phyloP scores from a whole-genome alignment of 345 rosid species.

The Camelina neglecta region DNA sequence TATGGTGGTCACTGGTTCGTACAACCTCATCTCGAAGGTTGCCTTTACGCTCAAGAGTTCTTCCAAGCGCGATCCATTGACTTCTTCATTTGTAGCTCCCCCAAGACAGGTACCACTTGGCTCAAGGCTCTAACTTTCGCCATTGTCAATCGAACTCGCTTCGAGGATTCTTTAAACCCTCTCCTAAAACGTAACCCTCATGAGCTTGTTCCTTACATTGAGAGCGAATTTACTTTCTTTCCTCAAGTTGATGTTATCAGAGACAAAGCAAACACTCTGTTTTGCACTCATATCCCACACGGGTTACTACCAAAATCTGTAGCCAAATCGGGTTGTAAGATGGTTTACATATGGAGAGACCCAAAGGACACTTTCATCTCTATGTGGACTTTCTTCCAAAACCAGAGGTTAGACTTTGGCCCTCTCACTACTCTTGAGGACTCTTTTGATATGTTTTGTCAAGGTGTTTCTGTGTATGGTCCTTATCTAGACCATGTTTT shows the following conservation, averaged over 20 bases:
- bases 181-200: constrained; percentile 31
- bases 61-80: constrained; percentile 31
- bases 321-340: constrained; percentile 35
- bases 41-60: constrained; percentile 24
- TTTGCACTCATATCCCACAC: constrained; percentile 22
- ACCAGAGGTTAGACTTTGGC: constrained; percentile 1
- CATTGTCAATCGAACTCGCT: constrained; percentile 15
- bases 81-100: constrained; percentile 33
- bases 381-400: constrained; percentile 40
- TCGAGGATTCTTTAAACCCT: background rate
- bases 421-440: constrained; percentile 38
- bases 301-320: constrained; percentile 4
- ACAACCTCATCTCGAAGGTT: constrained; percentile 20
- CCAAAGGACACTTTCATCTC: constrained; percentile 53
- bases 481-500: constrained; percentile 34
- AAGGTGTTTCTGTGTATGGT: constrained; percentile 16
- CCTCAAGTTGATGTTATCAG: constrained; percentile 19
- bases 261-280: constrained; percentile 26
- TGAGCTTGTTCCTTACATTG: constrained; percentile 36
- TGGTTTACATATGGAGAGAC: constrained; percentile 51
- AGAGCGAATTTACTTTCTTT: constrained; percentile 4
- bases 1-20: constrained; percentile 16
- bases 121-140: constrained; percentile 41
- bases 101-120: constrained; percentile 45
- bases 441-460: constrained; percentile 32